Conservation (phyloP, 352 stramenopile species). For the Phytopythium boreale region DNA sequence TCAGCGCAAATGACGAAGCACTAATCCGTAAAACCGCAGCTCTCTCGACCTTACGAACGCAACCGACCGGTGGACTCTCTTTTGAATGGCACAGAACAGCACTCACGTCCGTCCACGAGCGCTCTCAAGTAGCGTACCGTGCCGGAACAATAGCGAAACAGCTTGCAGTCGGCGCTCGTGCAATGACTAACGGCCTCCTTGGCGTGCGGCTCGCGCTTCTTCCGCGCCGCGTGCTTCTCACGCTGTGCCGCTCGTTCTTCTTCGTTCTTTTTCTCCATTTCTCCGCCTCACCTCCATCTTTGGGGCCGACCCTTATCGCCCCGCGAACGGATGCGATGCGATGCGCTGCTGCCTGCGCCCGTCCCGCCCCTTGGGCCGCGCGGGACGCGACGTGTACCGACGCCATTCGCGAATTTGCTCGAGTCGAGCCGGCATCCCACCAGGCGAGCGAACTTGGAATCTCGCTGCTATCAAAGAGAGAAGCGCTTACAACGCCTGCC, state of each 20-base stretch:
- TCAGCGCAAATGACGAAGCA: background rate
- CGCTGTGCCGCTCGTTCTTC: too few relatives aligned
- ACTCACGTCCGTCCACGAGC: background rate
- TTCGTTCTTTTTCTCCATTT: too few relatives aligned
- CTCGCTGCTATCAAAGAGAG: background rate
- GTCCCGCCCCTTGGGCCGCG: constrained; percentile 11
- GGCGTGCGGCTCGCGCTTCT: too few relatives aligned
- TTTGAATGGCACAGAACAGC: background rate
- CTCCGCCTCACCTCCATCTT: too few relatives aligned
- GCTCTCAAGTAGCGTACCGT: too few relatives aligned
- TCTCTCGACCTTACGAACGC: background rate
- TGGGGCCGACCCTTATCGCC: too few relatives aligned
- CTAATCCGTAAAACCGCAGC: too few relatives aligned
- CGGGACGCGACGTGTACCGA: background rate
- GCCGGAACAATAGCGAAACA: background rate
- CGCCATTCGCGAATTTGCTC: constrained; percentile 12
- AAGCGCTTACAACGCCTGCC: too few relatives aligned
- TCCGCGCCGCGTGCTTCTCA: too few relatives aligned
- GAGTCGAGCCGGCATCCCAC: background rate
- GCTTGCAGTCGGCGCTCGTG: too few relatives aligned
- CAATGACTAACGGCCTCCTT: too few relatives aligned
- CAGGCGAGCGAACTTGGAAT: constrained; percentile 3
- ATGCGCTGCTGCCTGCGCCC: background rate
- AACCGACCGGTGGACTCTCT: too few relatives aligned
- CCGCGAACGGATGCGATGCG: background rate